A percentile compares a stretch with the other conserved stretches of the same genome.
Evolutionary conservation across 2,329 filamentous ascomycete genomes (phyloP).

Genomic region (Acrocalymma vagum): DNA sequence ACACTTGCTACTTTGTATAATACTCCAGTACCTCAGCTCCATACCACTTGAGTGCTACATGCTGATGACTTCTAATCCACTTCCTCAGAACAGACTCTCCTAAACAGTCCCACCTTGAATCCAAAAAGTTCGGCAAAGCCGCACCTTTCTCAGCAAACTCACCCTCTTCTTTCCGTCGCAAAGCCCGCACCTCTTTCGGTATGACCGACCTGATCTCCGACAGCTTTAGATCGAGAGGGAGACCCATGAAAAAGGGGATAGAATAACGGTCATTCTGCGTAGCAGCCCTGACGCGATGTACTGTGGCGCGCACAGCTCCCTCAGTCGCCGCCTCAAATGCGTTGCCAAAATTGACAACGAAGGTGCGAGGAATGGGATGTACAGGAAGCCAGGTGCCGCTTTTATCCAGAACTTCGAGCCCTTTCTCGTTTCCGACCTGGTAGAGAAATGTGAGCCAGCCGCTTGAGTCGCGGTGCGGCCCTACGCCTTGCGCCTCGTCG

Average conservation of each 20-base stretch:
- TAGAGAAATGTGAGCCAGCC: slow-evolving; percentile 72
- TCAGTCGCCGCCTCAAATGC: slow-evolving; percentile 66
- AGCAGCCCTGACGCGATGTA: slow-evolving; percentile 42
- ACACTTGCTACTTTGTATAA: too few species aligned
- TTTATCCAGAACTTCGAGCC: slow-evolving; percentile 62
- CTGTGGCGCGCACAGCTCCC: slow-evolving; percentile 63
- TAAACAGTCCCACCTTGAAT: too few species aligned
- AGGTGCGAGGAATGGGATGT: slow-evolving; percentile 56
- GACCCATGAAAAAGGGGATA: slow-evolving; percentile 50
- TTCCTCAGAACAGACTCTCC: too few species aligned
- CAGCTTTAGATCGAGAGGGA: too few species aligned
- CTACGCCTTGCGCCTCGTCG: slow-evolving; percentile 60
- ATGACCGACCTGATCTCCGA: too few species aligned
- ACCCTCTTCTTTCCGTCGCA: too few species aligned
- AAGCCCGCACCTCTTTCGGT: too few species aligned
- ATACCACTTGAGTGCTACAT: too few species aligned
- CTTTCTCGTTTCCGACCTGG: slow-evolving; percentile 64
- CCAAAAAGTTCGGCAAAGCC: too few species aligned
- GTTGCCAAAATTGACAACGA: slow-evolving; percentile 68
- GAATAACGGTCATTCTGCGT: slow-evolving; percentile 33
- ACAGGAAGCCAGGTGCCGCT: slow-evolving; percentile 61
- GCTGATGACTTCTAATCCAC: too few species aligned
- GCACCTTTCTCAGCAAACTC: too few species aligned
- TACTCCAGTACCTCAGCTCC: too few species aligned
- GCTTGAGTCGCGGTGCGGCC: slow-evolving; percentile 69